Percentiles rank a stretch among this genome's conserved stretches.
Conservation (phyloP, 1,284 basidiomycete species). For the Schizophyllum amplum region DNA sequence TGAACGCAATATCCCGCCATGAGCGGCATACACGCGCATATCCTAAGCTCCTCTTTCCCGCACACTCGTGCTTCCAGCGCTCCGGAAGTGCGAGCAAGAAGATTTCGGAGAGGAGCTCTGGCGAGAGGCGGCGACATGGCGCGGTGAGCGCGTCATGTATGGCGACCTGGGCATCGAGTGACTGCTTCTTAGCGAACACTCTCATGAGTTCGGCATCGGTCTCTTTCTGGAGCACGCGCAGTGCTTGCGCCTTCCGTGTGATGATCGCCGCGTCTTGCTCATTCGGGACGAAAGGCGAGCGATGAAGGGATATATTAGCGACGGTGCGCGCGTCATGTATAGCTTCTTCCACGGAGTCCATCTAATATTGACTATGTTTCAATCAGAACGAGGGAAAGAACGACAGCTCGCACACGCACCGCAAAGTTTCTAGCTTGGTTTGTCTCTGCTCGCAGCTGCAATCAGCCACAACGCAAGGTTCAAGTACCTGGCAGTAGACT, state of each 20-base stretch:
- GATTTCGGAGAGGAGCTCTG: slow-evolving; percentile 7
- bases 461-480: too few species aligned
- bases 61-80: neutral
- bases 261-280: neutral
- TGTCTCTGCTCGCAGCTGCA: too few species aligned
- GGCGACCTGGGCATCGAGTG: too few species aligned
- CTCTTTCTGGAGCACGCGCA: too few species aligned
- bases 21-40: neutral
- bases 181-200: too few species aligned
- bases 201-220: too few species aligned
- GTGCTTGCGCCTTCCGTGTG: neutral
- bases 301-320: neutral
- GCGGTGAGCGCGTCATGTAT: neutral
- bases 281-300: neutral
- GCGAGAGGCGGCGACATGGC: slow-evolving; percentile 7
- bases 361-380: too few species aligned
- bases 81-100: slow-evolving; percentile 4
- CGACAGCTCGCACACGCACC: neutral
- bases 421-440: neutral
- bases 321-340: neutral
- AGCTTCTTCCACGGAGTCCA: too few species aligned
- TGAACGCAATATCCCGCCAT: neutral
- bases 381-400: too few species aligned
- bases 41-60: neutral
- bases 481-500: too few species aligned